These are phyloP conservation scores for Pyrus bretschneideri DNA, from an alignment of 306 rosid species.

Conservation along the genomic window DNA sequence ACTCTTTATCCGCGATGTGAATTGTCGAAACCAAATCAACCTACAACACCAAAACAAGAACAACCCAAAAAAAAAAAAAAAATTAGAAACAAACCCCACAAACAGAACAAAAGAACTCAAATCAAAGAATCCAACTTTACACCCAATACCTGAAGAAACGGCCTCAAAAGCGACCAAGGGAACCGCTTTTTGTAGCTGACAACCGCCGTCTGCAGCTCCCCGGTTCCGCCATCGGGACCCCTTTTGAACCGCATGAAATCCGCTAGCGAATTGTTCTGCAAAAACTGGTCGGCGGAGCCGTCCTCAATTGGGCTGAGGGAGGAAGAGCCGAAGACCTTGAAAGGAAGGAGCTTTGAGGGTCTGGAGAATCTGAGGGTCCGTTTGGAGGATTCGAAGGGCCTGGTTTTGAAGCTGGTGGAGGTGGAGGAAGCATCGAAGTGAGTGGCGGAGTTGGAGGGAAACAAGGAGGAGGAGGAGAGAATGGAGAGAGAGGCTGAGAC, in stretches of 20 bases:
- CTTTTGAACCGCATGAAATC: conserved; percentile 86
- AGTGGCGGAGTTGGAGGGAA: conserved; percentile 34
- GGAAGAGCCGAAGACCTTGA: conserved; percentile 10
- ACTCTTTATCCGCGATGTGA: conserved; percentile 96
- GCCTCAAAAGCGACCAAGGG: conserved; percentile 75
- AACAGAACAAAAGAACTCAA: not conserved
- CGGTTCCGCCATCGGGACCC: conserved; percentile 44
- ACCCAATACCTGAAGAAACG: conserved; percentile 62
- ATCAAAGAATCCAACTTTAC: not conserved
- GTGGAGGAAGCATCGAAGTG: conserved; percentile 35
- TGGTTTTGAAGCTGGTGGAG: conserved; percentile 19
- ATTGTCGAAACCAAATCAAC: conserved; percentile 96
- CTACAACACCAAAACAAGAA: conserved; percentile 37
- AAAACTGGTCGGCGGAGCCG: conserved; percentile 64
- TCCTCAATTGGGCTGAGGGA: conserved; percentile 38
- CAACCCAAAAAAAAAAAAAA: not conserved
- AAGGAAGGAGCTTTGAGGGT: conserved; percentile 19
- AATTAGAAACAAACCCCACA: conserved; percentile 3
- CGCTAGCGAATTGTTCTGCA: conserved; percentile 57
- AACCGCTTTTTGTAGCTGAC: conserved; percentile 73
- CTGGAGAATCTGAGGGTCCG: conserved; percentile 18
- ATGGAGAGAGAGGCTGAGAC: conserved; percentile 43
- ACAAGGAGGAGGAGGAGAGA: conserved; percentile 37
- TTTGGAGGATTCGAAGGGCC: conserved; percentile 26
- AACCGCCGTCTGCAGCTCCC: conserved; percentile 78